Percentiles rank a stretch among this genome's conserved stretches.
Conservation (phyloP, 2,329 filamentous ascomycete species). For the Colletotrichum caudatum region DNA sequence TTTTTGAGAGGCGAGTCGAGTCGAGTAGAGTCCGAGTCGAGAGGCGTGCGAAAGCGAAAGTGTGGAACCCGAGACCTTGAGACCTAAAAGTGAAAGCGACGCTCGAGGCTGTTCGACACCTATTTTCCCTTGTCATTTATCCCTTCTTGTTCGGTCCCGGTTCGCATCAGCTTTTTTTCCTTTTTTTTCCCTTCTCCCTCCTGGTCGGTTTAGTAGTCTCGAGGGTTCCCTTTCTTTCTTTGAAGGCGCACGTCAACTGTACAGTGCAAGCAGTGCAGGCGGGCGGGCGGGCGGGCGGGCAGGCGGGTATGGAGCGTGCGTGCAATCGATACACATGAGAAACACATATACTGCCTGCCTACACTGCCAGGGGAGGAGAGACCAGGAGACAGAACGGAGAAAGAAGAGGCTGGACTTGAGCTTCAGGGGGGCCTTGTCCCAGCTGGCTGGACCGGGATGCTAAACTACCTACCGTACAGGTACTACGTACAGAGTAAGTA, state of each 20-base stretch:
- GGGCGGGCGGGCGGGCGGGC: too few species aligned
- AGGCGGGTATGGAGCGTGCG: not conserved
- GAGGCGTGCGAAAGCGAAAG: not conserved
- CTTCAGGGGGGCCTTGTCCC: not conserved
- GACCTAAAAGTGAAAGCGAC: not conserved
- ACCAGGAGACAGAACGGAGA: not conserved
- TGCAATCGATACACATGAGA: not conserved
- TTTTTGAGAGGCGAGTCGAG: not conserved
- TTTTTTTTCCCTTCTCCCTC: not conserved
- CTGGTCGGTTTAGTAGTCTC: not conserved
- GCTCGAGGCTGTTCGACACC: not conserved
- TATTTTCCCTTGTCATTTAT: not conserved
- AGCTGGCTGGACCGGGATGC: not conserved
- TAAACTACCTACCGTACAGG: too few species aligned
- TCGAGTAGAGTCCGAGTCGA: not conserved
- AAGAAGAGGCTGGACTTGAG: not conserved
- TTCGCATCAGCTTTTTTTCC: not conserved
- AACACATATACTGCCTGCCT: not conserved
- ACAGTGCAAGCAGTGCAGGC: not conserved
- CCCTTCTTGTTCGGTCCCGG: slow-evolving; percentile 1
- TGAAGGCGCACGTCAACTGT: not conserved
- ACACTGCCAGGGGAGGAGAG: not conserved
- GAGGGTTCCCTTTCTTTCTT: not conserved
- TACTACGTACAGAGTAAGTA: too few species aligned
- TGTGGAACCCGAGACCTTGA: not conserved